A percentile compares a stretch with the other conserved stretches of the same genome.
phyloP scores from a whole-genome alignment of 805 yeast species.

The Wickerhamiella australiensis region DNA sequence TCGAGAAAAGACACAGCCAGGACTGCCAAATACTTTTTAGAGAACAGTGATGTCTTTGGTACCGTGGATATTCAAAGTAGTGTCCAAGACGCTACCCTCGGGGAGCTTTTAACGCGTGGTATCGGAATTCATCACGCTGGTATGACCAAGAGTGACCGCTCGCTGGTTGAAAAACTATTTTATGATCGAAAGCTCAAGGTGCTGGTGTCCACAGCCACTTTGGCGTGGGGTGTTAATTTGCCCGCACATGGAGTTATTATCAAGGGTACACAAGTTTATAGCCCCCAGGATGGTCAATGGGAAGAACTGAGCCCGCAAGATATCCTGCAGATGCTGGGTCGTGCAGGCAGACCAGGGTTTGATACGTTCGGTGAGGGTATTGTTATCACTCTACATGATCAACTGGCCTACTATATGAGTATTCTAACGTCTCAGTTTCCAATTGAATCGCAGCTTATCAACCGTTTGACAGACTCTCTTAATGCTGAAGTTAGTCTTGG shows the following conservation, averaged over 20 bases:
- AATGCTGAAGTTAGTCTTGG: conserved; percentile 85
- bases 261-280: conserved; percentile 86
- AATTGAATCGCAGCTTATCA: conserved; percentile 75
- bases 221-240: conserved; percentile 94
- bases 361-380: conserved; percentile 91
- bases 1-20: conserved; percentile 83
- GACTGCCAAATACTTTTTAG: conserved; percentile 58
- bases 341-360: conserved; percentile 95
- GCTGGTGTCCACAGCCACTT: conserved; percentile 79
- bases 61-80: conserved; percentile 49
- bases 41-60: background rate
- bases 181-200: conserved; percentile 80
- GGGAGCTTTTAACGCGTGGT: conserved; percentile 53
- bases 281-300: conserved; percentile 86
- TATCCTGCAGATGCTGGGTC: conserved; percentile 90
- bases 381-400: conserved; percentile 75
- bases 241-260: conserved; percentile 93
- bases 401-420: conserved; percentile 78
- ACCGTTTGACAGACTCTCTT: conserved; percentile 55
- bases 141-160: conserved; percentile 55
- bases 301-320: conserved; percentile 89
- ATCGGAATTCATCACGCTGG: conserved; percentile 94
- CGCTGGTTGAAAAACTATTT: conserved; percentile 70
- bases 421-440: conserved; percentile 85
- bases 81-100: conserved; percentile 38